Base-by-base conservation (phyloP, 2,329 filamentous ascomycete genomes). In the Colletotrichum cuscutae region DNA sequence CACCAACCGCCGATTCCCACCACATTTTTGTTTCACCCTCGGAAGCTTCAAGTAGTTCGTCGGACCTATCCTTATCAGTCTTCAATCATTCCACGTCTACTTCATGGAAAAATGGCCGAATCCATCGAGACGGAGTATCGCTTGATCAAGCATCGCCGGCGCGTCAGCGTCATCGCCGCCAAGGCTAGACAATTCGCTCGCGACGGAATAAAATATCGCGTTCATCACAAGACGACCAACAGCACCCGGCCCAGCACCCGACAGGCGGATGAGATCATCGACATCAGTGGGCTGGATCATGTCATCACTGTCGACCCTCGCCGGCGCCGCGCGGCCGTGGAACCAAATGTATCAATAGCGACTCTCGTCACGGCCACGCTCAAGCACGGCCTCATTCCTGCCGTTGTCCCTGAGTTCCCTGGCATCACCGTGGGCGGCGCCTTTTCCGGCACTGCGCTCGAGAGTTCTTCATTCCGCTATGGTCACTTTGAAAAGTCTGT, bases 141-240 rank as follows among this genome's bases (percentile, higher is more conserved):
- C 42, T 49, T 49, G 19, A 9, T 22, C 19, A 49, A 49, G 42
- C 42, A 49, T 49, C 42, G 42, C 42, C 76, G 78, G 4, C 81
- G 82, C 15, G 86, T 89, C 24, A 73, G 78, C 13, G 75, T 77
- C 65, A 82, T 89, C 53, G 81, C 86, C 0, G 77, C 79, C 28
- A 81, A 84, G 28, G 81, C 88, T 35, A 80, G 81, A 71, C 76
- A 82, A 5, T 89, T 89, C 76, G 78, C 85, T 60, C 77, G 79
- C 3, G 78, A 76, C 3, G 80, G 83, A 64, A 80, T 83, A 77
- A 88, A 91, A 1, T 95, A 94, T 81, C 87, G 92, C 13, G 91
- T 95, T 77, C 93, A 91, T 76, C 93, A 95, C 82, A 93, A 93
- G 74, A 90, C 91, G 0, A 94, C 93, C 37, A 94, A 94, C 82